Percentiles rank a stretch among this genome's conserved stretches.
Conservation (phyloP, 148 eudicot species). For the Mesembryanthemum crystallinum region DNA sequence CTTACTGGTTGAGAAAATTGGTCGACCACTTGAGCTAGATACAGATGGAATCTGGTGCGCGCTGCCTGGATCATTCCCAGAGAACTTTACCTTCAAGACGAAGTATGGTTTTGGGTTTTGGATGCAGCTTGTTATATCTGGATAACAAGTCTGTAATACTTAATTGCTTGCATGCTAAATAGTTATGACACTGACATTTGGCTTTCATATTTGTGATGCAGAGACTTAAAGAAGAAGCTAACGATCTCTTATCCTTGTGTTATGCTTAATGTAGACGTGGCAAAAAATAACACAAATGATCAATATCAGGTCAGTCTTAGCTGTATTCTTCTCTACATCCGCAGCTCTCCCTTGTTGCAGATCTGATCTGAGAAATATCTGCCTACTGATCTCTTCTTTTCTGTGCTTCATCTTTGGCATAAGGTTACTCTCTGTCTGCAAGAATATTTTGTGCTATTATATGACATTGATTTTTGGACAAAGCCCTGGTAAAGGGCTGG, state of each 20-base stretch:
- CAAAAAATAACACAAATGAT: slow-evolving; percentile 93
- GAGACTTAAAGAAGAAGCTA: slow-evolving; percentile 84
- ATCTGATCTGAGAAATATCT: background rate
- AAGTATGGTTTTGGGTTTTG: slow-evolving; percentile 44
- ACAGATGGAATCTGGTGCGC: slow-evolving; percentile 99
- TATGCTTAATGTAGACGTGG: slow-evolving; percentile 98
- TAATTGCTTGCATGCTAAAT: background rate
- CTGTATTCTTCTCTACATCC: slow-evolving; percentile 6
- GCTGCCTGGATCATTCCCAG: slow-evolving; percentile 96
- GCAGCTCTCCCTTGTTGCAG: background rate
- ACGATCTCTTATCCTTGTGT: slow-evolving; percentile 98
- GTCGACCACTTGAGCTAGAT: slow-evolving; percentile 94
- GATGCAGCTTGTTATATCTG: background rate
- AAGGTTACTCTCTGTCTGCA: background rate
- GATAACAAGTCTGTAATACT: background rate
- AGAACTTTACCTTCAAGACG: slow-evolving; percentile 88
- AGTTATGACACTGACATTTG: slow-evolving; percentile 3
- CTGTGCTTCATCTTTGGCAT: background rate
- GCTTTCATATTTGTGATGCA: slow-evolving; percentile 33
- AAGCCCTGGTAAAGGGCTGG: background rate
- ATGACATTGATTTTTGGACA: background rate
- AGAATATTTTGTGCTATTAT: background rate
- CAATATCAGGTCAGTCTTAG: slow-evolving; percentile 79
- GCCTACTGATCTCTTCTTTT: background rate
- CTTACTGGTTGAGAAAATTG: slow-evolving; percentile 87